Evolutionary conservation across 1,284 basidiomycete species (phyloP), one percentile per base, ranked within the genome.

Genomic region (Neolentinus lepideus): DNA sequence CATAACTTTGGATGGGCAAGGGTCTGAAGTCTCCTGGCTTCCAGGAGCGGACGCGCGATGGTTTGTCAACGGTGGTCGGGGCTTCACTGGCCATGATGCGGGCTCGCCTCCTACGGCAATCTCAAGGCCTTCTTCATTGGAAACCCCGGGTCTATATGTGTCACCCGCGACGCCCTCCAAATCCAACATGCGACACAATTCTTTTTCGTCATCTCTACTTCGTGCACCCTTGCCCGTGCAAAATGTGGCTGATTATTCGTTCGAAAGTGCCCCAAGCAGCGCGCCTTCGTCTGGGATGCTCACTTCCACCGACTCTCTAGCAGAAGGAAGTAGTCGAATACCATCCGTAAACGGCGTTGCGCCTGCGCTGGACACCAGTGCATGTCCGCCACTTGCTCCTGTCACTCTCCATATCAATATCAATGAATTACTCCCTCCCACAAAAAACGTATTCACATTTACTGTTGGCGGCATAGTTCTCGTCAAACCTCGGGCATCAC

Each of bases 361-460:
- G 16, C 38, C 38, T n/a, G 10, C 16, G 16, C 47, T 25, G 14
- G 22, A 26, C 16, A 25, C 4, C 27, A 4, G 10, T 16, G 8
- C 27, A 6, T 11, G 47, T 6, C 19, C 26, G 3, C 83, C 84
- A 2, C 75, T 74, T 16, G 69, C 73, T n/a, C 80, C 83, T 2
- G 72, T 88, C 33, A 88, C 86, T 0, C 68, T 91, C 3, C 88
- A 90, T 64, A 62, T 91, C 55, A 88, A 90, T 62, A 86, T 90
- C 75, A 88, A 88, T 62, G 85, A 90, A 46, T 71, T 90, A 14
- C 70, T 81, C n/a, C 78, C 81, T 1, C 80, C 85, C 2, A 69
- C 78, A 27, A 84, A 81, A 66, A 83, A 81, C 57, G 66, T 73
- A 4, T 83, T 90, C 63, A 78, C 76, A 2, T 87, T 90, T 65